These are phyloP conservation scores for Fusarium liriodendri DNA, from an alignment of 2,329 filamentous ascomycete species.

Conservation along the genomic window DNA sequence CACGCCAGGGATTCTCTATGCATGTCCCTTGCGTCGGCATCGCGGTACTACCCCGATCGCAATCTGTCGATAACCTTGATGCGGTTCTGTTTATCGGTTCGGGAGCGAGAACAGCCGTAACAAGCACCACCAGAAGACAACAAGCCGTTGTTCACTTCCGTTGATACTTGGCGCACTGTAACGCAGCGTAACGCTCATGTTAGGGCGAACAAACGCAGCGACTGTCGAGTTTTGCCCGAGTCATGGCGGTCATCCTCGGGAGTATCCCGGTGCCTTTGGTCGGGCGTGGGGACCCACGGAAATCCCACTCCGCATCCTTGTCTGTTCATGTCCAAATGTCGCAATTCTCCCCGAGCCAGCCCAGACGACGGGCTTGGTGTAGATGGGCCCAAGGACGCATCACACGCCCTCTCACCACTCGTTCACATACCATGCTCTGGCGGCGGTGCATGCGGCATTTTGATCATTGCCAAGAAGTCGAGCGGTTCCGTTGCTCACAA, in stretches of 20 bases:
- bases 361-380: neutral
- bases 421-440: neutral
- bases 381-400: neutral
- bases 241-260: neutral
- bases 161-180: neutral
- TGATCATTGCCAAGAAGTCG: neutral
- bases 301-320: neutral
- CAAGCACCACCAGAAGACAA: neutral
- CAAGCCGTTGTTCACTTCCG: neutral
- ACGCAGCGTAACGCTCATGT: neutral
- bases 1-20: neutral
- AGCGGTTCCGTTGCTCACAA: neutral
- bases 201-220: neutral
- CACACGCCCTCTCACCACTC: neutral
- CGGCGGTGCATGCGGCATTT: neutral
- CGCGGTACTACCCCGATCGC: neutral
- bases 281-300: neutral
- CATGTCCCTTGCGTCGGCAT: neutral
- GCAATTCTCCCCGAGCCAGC: neutral
- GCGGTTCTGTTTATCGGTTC: neutral
- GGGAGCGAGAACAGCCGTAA: neutral
- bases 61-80: neutral
- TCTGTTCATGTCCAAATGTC: neutral
- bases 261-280: neutral
- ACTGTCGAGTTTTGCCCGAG: neutral